Evolutionary conservation across 148 eudicot species (phyloP), one percentile per base, ranked within the genome.

Genomic region (Persicaria maculosa): DNA sequence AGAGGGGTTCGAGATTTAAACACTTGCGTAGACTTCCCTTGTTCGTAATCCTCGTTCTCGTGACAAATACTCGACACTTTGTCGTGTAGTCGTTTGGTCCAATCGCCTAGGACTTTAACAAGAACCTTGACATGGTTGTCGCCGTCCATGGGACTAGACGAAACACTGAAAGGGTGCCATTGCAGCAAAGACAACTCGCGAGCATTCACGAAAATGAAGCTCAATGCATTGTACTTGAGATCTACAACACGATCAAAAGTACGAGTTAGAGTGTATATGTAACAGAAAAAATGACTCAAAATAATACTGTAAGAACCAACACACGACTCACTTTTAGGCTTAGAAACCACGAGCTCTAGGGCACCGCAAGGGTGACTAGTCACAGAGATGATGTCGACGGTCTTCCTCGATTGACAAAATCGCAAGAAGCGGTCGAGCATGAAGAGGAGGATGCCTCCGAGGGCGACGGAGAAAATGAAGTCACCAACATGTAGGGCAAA

Each of bases 341-440:
- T 93, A 7, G 98, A 86, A 69, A 93, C 53, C 47, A 88, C 85
- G 8, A 93, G 82, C 76, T 93, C 93, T 50, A 93, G 72, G 6
- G 89, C 86, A 76, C 96, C 96, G 75, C 87, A 89, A 5, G 98
- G 90, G 79, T 83, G 88, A 74, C 87, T 81, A 65, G 76, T 90
- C 25, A 96, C 93, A 4, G 96, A 93, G 59, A 93, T 81, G 62
- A 90, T 72, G 36, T 87, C 83, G 70, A 93, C 96, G 44, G 85
- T 84, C 78, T 77, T 87, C 55, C 89, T 80, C 44, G 96, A 90
- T 76, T 93, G 98, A 72, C 83, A 87, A 72, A 90, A 90, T 54
- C 98, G 84, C 69, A 93, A 79, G 75, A 93, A 91, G 1, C 98
- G 93, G 76, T 93, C 98, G 36, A 93, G 91, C 84, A 93, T 87